These are phyloP conservation scores for Elsinoe ampelina DNA, from an alignment of 2,329 filamentous ascomycete species.

Conservation along the genomic window DNA sequence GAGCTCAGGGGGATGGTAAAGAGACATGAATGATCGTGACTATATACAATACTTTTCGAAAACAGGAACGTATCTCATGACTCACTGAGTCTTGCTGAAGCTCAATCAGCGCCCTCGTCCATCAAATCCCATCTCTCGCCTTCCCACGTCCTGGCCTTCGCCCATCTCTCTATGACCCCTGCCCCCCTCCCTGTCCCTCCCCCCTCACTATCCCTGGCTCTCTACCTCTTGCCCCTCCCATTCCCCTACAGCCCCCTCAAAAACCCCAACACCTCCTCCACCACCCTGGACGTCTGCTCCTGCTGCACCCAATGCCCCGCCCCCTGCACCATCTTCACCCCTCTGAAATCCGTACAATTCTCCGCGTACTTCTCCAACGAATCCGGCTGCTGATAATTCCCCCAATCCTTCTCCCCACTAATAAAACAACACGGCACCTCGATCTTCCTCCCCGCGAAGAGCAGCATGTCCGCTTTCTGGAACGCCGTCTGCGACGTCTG, in stretches of 20 bases:
- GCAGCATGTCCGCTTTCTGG: constrained; percentile 43
- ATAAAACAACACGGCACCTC: constrained; percentile 54
- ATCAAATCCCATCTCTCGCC: too few species aligned
- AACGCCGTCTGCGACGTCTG: constrained; percentile 37
- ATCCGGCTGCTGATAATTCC: constrained; percentile 57
- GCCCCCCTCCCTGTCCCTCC: background rate
- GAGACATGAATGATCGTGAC: background rate
- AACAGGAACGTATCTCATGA: too few species aligned
- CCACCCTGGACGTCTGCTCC: constrained; percentile 50
- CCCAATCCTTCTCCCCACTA: constrained; percentile 57
- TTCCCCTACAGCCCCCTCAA: constrained; percentile 15
- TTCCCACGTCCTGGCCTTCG: background rate
- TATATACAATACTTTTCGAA: background rate
- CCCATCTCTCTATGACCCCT: background rate
- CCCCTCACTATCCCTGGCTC: background rate
- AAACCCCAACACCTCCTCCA: constrained; percentile 40
- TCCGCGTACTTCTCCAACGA: constrained; percentile 49
- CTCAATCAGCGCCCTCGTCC: too few species aligned
- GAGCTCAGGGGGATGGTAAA: background rate
- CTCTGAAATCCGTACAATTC: constrained; percentile 45
- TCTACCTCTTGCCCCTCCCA: background rate
- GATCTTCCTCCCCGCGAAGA: constrained; percentile 53
- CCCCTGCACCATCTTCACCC: constrained; percentile 45
- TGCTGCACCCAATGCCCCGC: constrained; percentile 65
- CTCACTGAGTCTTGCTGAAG: too few species aligned